Conservation (phyloP, 2,329 filamentous ascomycete species). For the Knoxdaviesia proteae region DNA sequence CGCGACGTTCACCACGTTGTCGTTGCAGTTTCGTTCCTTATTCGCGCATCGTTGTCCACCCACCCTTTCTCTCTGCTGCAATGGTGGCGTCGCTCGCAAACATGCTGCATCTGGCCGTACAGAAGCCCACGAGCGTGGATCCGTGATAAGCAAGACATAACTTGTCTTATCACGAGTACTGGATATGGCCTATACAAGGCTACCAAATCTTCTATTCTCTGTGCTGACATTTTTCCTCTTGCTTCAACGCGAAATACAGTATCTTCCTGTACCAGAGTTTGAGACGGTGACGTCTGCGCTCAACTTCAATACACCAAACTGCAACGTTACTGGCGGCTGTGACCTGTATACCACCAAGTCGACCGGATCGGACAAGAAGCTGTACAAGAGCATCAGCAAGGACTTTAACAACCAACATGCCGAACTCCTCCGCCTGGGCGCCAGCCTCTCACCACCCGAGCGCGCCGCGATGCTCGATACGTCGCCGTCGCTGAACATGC, state of each 20-base stretch:
- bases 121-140: too few relatives aligned
- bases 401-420: constrained; percentile 83
- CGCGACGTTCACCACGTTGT: too few relatives aligned
- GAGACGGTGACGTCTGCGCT: constrained; percentile 81
- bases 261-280: constrained; percentile 75
- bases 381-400: constrained; percentile 88
- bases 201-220: too few relatives aligned
- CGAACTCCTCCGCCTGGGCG: constrained; percentile 66
- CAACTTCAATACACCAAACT: constrained; percentile 88
- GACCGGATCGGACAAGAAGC: constrained; percentile 83
- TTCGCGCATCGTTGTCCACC: too few relatives aligned
- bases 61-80: too few relatives aligned
- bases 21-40: too few relatives aligned
- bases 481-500: constrained; percentile 36
- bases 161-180: too few relatives aligned
- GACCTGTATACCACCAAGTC: constrained; percentile 97
- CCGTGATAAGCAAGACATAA: too few relatives aligned
- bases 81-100: too few relatives aligned
- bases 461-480: constrained; percentile 44
- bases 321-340: constrained; percentile 79
- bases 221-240: too few relatives aligned
- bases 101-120: too few relatives aligned
- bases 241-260: constrained; percentile 29
- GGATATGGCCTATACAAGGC: too few relatives aligned
- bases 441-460: constrained; percentile 69